phyloP scores from a whole-genome alignment of 2,329 filamentous ascomycete genomes.

The Shiraia bambusicola region DNA sequence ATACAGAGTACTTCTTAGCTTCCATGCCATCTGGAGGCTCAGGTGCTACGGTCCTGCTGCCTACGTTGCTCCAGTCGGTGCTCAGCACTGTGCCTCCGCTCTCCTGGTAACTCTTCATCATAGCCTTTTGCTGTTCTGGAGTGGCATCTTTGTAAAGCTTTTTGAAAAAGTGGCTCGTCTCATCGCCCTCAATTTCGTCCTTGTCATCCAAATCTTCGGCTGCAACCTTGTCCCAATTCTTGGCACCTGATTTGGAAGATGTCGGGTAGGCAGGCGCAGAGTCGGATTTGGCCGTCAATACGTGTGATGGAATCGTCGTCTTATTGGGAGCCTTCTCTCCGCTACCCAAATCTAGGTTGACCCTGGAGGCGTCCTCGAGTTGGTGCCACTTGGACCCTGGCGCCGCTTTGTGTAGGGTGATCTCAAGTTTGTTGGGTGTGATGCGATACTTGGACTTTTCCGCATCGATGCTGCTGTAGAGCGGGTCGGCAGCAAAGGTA shows the following conservation, averaged over 20 bases:
- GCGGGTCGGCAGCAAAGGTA: slow-evolving; percentile 64
- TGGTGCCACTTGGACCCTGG: slow-evolving; percentile 68
- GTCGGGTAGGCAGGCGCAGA: slow-evolving; percentile 72
- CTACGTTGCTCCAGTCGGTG: slow-evolving; percentile 87
- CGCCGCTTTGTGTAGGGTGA: slow-evolving; percentile 68
- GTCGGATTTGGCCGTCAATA: slow-evolving; percentile 22
- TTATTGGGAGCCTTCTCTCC: slow-evolving; percentile 12
- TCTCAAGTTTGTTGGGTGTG: slow-evolving; percentile 77
- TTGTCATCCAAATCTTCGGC: slow-evolving; percentile 55
- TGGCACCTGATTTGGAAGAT: slow-evolving; percentile 78
- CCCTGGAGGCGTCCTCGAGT: slow-evolving; percentile 50
- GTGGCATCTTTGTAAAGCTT: slow-evolving; percentile 76
- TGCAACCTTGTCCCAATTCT: slow-evolving; percentile 87
- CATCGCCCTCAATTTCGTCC: slow-evolving; percentile 58
- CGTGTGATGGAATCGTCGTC: slow-evolving; percentile 17
- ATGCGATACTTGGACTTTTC: slow-evolving; percentile 63
- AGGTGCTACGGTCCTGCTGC: slow-evolving; percentile 69
- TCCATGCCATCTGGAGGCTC: slow-evolving; percentile 75
- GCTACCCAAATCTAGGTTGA: slow-evolving; percentile 6
- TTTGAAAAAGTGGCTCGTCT: slow-evolving; percentile 85
- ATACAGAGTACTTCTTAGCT: slow-evolving; percentile 62
- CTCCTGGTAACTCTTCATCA: slow-evolving; percentile 97
- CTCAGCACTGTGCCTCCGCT: slow-evolving; percentile 91
- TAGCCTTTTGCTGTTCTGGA: slow-evolving; percentile 81
- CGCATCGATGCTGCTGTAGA: slow-evolving; percentile 67